Evolutionary conservation across 371 early-diverging fungal species (phyloP).

Genomic region (Rhizomucor pusillus): DNA sequence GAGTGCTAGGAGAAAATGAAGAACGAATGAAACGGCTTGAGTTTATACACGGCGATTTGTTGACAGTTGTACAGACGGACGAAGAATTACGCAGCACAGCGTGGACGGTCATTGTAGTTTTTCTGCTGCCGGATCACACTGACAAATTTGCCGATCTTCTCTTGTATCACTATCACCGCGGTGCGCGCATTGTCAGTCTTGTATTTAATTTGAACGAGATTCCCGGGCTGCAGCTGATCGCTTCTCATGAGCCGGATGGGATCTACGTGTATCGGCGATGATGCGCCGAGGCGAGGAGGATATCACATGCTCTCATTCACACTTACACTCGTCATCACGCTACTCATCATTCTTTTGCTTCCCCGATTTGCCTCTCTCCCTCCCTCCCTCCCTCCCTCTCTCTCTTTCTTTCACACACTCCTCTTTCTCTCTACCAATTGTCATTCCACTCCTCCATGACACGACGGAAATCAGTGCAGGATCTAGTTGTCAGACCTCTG

Average conservation of each 20-base stretch:
- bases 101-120: slow-evolving; percentile 55
- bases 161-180: slow-evolving; percentile 46
- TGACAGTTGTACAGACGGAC: slow-evolving; percentile 30
- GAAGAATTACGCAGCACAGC: slow-evolving; percentile 7
- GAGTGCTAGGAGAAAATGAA: slow-evolving; percentile 19
- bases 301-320: slow-evolving; percentile 4
- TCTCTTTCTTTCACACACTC: slow-evolving; percentile 11
- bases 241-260: slow-evolving; percentile 50
- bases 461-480: slow-evolving; percentile 33
- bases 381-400: slow-evolving; percentile 11
- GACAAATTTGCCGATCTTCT: slow-evolving; percentile 53
- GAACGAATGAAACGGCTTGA: slow-evolving; percentile 18
- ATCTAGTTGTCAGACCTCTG: slow-evolving; percentile 31
- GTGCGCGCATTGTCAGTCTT: slow-evolving; percentile 54
- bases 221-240: slow-evolving; percentile 35
- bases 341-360: background rate
- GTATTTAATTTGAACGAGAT: slow-evolving; percentile 61
- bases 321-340: background rate
- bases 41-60: slow-evolving; percentile 50
- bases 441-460: slow-evolving; percentile 17
- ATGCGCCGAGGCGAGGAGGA: background rate
- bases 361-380: slow-evolving; percentile 3
- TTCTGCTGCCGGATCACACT: slow-evolving; percentile 59
- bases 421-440: slow-evolving; percentile 7
- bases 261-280: slow-evolving; percentile 48